Evolutionary conservation across 192 early-diverging fungal genomes (phyloP), one percentile per base, ranked within the genome.

Genomic region (Entomortierella lignicola): DNA sequence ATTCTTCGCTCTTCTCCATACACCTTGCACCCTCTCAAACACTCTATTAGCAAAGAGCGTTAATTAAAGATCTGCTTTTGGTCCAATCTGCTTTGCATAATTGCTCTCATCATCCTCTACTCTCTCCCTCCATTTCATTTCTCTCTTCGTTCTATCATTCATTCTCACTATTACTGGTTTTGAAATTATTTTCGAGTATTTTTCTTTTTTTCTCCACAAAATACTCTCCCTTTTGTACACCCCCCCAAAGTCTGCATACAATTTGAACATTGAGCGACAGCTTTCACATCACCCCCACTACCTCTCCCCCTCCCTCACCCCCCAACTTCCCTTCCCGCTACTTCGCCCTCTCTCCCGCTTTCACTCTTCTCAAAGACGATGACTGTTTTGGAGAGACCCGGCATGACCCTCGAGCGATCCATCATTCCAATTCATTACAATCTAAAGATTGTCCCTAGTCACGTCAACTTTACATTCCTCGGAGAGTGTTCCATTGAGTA

Each of bases 351-450:
- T 37, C 34, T 37, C 5, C 34, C 44, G 44, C 17, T n/a, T n/a
- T n/a, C n/a, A n/a, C 44, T 15, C 44, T 47, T 47, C 29, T 23
- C 7, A 39, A 21, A n/a, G n/a, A 25, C 25, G 27, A 79, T 79
- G 75, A 79, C 75, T 4, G 44, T 79, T 25, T 63, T 67, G 55
- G 70, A 79, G 52, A 48, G 75, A 37, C 75, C 66, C 0, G 66
- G 67, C 55, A 21, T 65, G 62, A 69, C 67, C 18, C 47, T 79
- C 8, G 67, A 69, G 32, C 67, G 67, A 26, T 70, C 68, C 66
- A 89, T 93, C 67, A 86, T 84, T 51, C 93, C 93, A 23, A 63
- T 82, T 66, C 91, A 93, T 84, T 94, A 94, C 83, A 81, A 66
- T 54, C 82, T 94, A 18, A 75, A 83, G 44, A 81, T 94, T 41